Percentiles rank a stretch among this genome's conserved stretches.
These are phyloP conservation scores for Cornus controversa DNA, from an alignment of 148 eudicot genomes.

Conservation along the genomic window DNA sequence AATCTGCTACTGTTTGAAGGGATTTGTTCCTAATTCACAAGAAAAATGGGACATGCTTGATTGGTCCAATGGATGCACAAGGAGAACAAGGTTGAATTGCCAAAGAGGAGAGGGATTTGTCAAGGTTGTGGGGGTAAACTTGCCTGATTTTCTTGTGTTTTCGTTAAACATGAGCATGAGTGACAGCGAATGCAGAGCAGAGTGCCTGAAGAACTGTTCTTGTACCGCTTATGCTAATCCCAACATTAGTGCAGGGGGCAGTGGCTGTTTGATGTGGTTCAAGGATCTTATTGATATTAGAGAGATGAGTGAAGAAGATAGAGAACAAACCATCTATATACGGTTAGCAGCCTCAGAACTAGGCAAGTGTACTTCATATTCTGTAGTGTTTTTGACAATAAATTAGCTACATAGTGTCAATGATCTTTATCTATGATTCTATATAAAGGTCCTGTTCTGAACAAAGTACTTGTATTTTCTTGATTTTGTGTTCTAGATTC, in stretches of 20 bases:
- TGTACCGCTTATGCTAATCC: constrained; percentile 21
- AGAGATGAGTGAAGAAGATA: constrained; percentile 10
- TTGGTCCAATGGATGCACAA: constrained; percentile 47
- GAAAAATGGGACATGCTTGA: constrained; percentile 43
- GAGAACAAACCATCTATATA: constrained; percentile 46
- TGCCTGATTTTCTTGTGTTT: constrained; percentile 40
- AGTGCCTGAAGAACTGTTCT: constrained; percentile 50
- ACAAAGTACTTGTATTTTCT: no score
- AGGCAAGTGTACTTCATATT: constrained; percentile 28
- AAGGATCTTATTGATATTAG: constrained; percentile 46
- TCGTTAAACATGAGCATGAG: constrained; percentile 25
- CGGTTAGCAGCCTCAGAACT: constrained; percentile 49
- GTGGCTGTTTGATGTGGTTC: constrained; percentile 62
- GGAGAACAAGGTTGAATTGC: constrained; percentile 36
- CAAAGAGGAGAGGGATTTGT: constrained; percentile 36
- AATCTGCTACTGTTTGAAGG: constrained; percentile 45
- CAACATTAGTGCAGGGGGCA: constrained; percentile 20
- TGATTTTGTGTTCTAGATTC: no score
- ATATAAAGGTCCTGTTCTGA: background rate
- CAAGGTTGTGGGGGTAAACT: constrained; percentile 26
- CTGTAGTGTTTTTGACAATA: background rate
- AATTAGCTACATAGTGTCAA: no score
- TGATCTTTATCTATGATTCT: background rate
- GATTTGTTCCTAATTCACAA: constrained; percentile 35
- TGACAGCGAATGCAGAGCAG: constrained; percentile 31